Conservation (phyloP, 495 filamentous ascomycete genomes). For the Penicilliopsis zonata region DNA sequence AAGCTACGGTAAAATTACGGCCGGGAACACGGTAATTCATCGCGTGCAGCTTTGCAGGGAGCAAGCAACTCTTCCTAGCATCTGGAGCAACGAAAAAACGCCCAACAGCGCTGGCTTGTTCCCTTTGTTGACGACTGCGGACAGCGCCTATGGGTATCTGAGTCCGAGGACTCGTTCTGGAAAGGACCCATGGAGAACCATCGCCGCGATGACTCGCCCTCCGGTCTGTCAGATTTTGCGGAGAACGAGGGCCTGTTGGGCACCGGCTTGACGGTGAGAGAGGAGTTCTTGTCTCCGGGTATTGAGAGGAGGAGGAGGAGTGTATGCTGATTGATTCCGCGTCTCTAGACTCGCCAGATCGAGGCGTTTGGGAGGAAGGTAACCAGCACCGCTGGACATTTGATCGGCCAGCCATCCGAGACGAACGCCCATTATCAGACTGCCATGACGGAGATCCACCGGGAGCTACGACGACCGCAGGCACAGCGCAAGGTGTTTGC, state of each 20-base stretch:
- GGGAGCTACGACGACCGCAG: constrained; percentile 67
- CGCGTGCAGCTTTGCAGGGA: constrained; percentile 15
- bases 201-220: constrained; percentile 34
- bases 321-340: no score
- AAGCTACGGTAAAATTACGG: constrained; percentile 6
- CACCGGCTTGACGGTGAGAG: constrained; percentile 38
- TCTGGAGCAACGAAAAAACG: background rate
- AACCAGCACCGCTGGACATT: constrained; percentile 79
- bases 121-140: constrained; percentile 1
- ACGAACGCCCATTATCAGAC: constrained; percentile 50
- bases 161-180: constrained; percentile 8
- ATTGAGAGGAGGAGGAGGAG: no score
- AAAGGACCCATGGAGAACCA: constrained; percentile 32
- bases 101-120: no score
- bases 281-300: background rate
- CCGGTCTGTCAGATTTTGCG: constrained; percentile 33
- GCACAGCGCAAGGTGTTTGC: constrained; percentile 85
- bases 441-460: constrained; percentile 83
- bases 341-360: constrained; percentile 63
- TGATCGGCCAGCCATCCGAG: constrained; percentile 64
- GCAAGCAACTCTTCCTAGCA: constrained; percentile 2
- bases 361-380: constrained; percentile 94
- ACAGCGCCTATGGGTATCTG: constrained; percentile 20
- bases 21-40: constrained; percentile 27
- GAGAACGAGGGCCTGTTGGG: constrained; percentile 39